Evolutionary conservation across 306 rosid genomes (phyloP), one percentile per base, ranked within the genome.

Genomic region (Canavalia ensiformis): DNA sequence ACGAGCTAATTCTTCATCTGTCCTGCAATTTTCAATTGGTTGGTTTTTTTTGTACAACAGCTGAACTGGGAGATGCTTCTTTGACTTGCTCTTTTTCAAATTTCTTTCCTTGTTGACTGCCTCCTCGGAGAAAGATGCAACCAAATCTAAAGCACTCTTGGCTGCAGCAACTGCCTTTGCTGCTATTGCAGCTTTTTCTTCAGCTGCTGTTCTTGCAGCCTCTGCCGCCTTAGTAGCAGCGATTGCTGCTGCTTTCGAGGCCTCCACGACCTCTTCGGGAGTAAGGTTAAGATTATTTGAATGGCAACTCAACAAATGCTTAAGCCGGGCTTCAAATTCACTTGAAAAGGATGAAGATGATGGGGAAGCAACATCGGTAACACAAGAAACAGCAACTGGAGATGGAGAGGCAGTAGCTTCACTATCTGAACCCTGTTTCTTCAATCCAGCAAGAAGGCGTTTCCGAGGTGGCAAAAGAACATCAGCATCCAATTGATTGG

Each of bases 361-460:
- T 75, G 93, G 86, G 3, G 90, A 89, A 12, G 93, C 89, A 66
- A 81, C 76, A 44, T 83, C 85, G 1, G 92, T 79, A 29, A 89
- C 86, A 80, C 90, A 81, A 46, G 91, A 82, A 85, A 90, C 86
- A 84, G 91, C 88, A 87, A 82, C 76, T 39, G 81, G 88, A 47
- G 91, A 92, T 54, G 89, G 89, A 39, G 84, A 83, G 10, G 86
- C 85, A 74, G 81, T 74, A 57, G 86, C 86, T 68, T 93, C 93
- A 47, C 85, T 83, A 72, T 91, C 94, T 1, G 89, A 84, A 83
- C 83, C 84, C 86, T 91, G 97, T 83, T 93, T 93, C 72, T 90
- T 95, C 93, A 95, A 88, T 71, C 99, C 99, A 25, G 99, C 99
- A 11, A 95, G 94, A 63, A 95, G 93, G 34, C 98, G 98, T 84